phyloP scores from a whole-genome alignment of 257 asterid genomes.

The Scutellaria minor region DNA sequence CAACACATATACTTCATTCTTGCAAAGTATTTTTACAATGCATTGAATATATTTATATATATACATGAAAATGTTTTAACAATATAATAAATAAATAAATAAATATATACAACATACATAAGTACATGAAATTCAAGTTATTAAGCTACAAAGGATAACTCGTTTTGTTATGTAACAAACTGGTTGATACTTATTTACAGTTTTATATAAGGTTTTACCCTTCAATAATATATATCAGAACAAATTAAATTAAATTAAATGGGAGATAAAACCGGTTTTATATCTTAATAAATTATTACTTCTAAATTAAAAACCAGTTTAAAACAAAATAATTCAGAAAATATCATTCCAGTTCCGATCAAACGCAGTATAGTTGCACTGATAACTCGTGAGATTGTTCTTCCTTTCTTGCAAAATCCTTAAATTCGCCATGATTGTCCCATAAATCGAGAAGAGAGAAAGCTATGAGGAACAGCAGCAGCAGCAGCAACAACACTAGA shows the following conservation, averaged over 20 bases:
- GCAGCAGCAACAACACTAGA: conserved; percentile 43
- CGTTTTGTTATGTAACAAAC: too few relatives aligned
- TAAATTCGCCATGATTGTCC: conserved; percentile 23
- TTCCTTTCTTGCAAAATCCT: conserved; percentile 26
- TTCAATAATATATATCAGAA: too few relatives aligned
- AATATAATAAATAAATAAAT: too few relatives aligned
- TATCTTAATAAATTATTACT: neutral
- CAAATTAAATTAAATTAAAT: neutral
- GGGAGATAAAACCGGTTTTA: neutral
- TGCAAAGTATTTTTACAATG: too few relatives aligned
- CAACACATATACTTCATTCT: too few relatives aligned
- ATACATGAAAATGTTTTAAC: too few relatives aligned
- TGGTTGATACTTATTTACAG: too few relatives aligned
- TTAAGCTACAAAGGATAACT: too few relatives aligned
- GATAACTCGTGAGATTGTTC: neutral
- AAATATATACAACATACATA: too few relatives aligned
- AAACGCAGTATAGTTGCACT: conserved; percentile 17
- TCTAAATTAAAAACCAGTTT: neutral
- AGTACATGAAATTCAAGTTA: too few relatives aligned
- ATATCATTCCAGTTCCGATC: conserved; percentile 12
- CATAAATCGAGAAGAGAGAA: conserved; percentile 26
- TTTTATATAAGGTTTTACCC: too few relatives aligned
- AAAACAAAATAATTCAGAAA: conserved; percentile 13
- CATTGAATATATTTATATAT: too few relatives aligned
- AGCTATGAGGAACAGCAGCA: conserved; percentile 49